Evolutionary conservation across 371 early-diverging fungal genomes (phyloP).

Genomic region (Actinomortierella wolfii): DNA sequence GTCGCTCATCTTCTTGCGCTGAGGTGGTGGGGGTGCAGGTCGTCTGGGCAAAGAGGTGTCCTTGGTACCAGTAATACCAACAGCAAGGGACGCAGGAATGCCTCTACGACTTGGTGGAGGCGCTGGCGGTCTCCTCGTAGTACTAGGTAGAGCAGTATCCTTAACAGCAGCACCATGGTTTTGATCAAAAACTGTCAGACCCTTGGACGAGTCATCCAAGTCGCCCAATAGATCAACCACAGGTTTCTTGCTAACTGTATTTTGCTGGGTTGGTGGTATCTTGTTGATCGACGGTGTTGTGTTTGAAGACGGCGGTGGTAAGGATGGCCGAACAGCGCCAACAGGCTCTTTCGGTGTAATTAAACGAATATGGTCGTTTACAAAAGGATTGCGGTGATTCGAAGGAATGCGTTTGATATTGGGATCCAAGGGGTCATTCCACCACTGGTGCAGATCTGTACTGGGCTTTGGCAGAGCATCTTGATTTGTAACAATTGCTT

Average conservation of each 20-base stretch:
- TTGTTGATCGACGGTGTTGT: background rate
- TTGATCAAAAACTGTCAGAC: background rate
- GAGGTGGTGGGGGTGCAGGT: constrained; percentile 33
- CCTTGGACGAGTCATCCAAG: constrained; percentile 2
- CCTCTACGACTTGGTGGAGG: constrained; percentile 25
- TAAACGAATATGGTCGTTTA: constrained; percentile 17
- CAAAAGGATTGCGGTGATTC: constrained; percentile 31
- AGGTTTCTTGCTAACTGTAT: constrained; percentile 9
- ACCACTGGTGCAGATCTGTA: constrained; percentile 44
- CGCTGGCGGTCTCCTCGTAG: constrained; percentile 14
- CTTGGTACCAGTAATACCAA: constrained; percentile 13
- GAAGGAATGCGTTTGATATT: constrained; percentile 21
- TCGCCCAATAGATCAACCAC: constrained; percentile 35
- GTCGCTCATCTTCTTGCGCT: background rate
- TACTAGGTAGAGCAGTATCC: background rate
- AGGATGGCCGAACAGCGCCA: background rate
- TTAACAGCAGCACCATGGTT: background rate
- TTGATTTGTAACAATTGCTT: background rate
- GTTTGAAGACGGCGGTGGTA: background rate
- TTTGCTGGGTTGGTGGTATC: constrained; percentile 13
- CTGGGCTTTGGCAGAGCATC: constrained; percentile 34
- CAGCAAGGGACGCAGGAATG: constrained; percentile 15
- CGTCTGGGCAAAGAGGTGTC: constrained; percentile 13
- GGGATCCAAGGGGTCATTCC: constrained; percentile 34
- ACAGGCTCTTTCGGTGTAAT: background rate